Percentiles rank a stretch among this genome's conserved stretches.
Conservation (phyloP, 225 moss, liverwort and hornwort species). For the Pseudoscleropodium purum region DNA sequence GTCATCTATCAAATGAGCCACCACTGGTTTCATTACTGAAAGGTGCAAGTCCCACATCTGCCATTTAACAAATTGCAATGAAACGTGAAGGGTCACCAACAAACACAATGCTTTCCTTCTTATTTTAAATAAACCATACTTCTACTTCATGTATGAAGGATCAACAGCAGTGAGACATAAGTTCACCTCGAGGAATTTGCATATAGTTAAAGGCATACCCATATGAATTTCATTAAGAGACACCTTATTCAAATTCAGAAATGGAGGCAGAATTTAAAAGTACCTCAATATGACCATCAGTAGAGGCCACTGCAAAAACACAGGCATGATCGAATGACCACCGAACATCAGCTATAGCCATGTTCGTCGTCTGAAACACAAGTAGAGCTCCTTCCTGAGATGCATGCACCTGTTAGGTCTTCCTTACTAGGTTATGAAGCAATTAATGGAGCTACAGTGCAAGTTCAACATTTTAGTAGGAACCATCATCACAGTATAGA, state of each 20-base stretch:
- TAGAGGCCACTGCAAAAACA: slow-evolving; percentile 68
- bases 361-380: slow-evolving; percentile 77
- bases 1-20: slow-evolving; percentile 64
- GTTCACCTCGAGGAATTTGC: neutral
- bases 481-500: neutral
- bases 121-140: neutral
- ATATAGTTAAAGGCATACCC: neutral
- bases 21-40: slow-evolving; percentile 81
- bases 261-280: neutral
- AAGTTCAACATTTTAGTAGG: neutral
- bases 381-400: slow-evolving; percentile 81
- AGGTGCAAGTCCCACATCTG: slow-evolving; percentile 94
- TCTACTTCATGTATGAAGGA: neutral
- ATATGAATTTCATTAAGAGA: neutral
- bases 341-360: slow-evolving; percentile 75
- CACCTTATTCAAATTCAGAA: neutral
- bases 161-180: neutral
- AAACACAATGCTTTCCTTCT: neutral
- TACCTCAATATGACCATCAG: slow-evolving; percentile 83
- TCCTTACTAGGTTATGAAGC: neutral
- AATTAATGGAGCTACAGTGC: neutral
- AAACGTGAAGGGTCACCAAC: neutral
- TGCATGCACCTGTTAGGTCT: neutral
- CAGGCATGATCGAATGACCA: slow-evolving; percentile 80
- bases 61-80: neutral